These are phyloP conservation scores for Aspergillus sp. DNA, from an alignment of 2,329 filamentous ascomycete species.

Conservation along the genomic window DNA sequence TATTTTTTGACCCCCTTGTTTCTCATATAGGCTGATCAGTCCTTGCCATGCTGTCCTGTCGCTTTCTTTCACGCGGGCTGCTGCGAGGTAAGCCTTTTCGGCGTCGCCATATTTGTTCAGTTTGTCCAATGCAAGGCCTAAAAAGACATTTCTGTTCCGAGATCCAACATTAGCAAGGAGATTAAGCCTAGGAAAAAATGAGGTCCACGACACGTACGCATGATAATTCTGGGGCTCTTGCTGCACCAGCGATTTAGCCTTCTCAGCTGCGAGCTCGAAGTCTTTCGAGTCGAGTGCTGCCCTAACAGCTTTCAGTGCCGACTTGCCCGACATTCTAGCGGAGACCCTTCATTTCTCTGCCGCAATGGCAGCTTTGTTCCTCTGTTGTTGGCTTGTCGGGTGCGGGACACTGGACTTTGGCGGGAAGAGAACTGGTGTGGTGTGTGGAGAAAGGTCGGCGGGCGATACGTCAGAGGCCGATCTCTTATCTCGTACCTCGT, in stretches of 20 bases:
- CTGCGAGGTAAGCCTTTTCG: slow-evolving; percentile 69
- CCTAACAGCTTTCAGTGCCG: slow-evolving; percentile 75
- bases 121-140: slow-evolving; percentile 81
- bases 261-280: slow-evolving; percentile 68
- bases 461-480: slow-evolving; percentile 23
- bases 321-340: slow-evolving; percentile 52
- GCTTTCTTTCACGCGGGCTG: slow-evolving; percentile 64
- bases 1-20: slow-evolving; percentile 64
- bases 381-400: background rate
- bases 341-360: slow-evolving; percentile 11
- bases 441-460: slow-evolving; percentile 11
- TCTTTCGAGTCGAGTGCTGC: slow-evolving; percentile 72
- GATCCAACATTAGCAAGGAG: slow-evolving; percentile 7
- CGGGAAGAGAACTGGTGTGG: slow-evolving; percentile 8
- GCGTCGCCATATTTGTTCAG: slow-evolving; percentile 66
- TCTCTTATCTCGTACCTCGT: slow-evolving; percentile 4
- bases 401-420: background rate
- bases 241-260: slow-evolving; percentile 65
- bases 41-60: slow-evolving; percentile 91
- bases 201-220: slow-evolving; percentile 50
- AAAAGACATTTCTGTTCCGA: slow-evolving; percentile 66
- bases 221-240: slow-evolving; percentile 77
- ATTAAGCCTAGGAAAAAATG: background rate
- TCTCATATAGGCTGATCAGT: slow-evolving; percentile 78
- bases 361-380: background rate